Evolutionary conservation across 345 rosid species (phyloP), one percentile per base, ranked within the genome.

Genomic region (Salix arbutifolia): DNA sequence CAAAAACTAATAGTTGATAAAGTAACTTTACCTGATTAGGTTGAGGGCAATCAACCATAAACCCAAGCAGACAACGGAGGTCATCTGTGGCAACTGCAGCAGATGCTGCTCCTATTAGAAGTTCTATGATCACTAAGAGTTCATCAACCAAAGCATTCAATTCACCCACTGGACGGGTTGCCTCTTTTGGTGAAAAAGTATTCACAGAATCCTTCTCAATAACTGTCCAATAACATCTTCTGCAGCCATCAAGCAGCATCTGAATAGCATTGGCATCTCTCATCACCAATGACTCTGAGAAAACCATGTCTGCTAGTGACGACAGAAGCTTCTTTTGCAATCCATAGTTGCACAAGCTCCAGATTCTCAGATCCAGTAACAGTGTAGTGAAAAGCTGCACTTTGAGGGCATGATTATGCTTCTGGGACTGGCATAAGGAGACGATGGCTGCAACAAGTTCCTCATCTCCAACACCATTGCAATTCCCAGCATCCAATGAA

Each of bases 311-410:
- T 69, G 97, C 97, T 67, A 96, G 88, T 23, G 98, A 96, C 77
- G 98, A 94, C 52, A 96, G 81, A 79, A 96, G 91, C 83, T 96
- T 96, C 87, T 96, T 96, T 82, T 96, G 98, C 75, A 96, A 85
- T 67, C 99, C 99, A 81, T 96, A 96, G 88, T 88, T 89, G 89
- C 99, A 96, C 78, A 92, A 85, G 83, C 98, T 92, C 98, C 99
- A 96, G 79, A 92, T 86, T 84, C 87, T 90, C 82, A 96, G 87
- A 89, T 96, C 99, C 83, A 96, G 81, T 71, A 96, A 83, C 80
- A 96, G 88, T 67, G 93, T 90, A 81, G 90, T 85, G 76, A 94
- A 96, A 78, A 96, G 98, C 86, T 94, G 92, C 82, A 94, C 98
- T 88, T 96, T 96, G 50, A 94, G 94, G 68, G 86, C 86, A 87